phyloP scores from a whole-genome alignment of 2,329 filamentous ascomycete species.

The Thielaviopsis ethacetica region DNA sequence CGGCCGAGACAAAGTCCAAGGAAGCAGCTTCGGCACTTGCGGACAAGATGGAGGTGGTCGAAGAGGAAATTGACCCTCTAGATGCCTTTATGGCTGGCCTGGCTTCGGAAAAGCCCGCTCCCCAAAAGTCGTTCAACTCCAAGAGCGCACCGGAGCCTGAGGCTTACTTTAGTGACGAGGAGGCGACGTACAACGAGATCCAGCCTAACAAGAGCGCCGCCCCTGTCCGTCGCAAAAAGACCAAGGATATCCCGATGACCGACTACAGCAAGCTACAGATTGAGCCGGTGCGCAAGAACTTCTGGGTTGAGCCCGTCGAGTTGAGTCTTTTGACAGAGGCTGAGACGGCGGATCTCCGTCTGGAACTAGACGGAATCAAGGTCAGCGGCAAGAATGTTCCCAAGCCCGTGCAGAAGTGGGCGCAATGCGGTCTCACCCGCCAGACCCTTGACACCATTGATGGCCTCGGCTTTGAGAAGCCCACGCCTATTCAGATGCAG shows the following conservation, averaged over 20 bases:
- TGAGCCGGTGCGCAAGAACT: conserved; percentile 77
- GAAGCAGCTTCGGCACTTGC: conserved; percentile 15
- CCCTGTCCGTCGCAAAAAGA: conserved; percentile 60
- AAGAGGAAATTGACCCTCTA: conserved; percentile 57
- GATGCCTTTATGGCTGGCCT: conserved; percentile 90
- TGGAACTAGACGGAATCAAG: conserved; percentile 91
- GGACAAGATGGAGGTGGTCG: conserved; percentile 42
- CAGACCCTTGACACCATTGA: conserved; percentile 77
- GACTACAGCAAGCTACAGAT: conserved; percentile 80
- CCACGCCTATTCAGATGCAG: conserved; percentile 89
- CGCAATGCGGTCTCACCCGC: conserved; percentile 78
- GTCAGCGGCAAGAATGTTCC: conserved; percentile 77
- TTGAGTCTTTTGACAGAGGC: conserved; percentile 68
- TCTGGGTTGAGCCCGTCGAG: conserved; percentile 83
- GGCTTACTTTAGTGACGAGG: conserved; percentile 79
- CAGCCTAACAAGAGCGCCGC: conserved; percentile 32
- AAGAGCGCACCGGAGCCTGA: conserved; percentile 54
- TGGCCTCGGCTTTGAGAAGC: conserved; percentile 66
- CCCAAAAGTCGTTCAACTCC: conserved; percentile 9
- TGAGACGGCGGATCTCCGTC: conserved; percentile 63
- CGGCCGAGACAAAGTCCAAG: conserved; percentile 12
- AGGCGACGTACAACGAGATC: conserved; percentile 38
- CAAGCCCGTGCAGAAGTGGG: conserved; percentile 91
- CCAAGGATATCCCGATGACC: conserved; percentile 72
- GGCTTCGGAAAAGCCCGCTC: conserved; percentile 26